These are phyloP conservation scores for Capsella bursapastoris DNA, from an alignment of 345 rosid species.

Conservation along the genomic window DNA sequence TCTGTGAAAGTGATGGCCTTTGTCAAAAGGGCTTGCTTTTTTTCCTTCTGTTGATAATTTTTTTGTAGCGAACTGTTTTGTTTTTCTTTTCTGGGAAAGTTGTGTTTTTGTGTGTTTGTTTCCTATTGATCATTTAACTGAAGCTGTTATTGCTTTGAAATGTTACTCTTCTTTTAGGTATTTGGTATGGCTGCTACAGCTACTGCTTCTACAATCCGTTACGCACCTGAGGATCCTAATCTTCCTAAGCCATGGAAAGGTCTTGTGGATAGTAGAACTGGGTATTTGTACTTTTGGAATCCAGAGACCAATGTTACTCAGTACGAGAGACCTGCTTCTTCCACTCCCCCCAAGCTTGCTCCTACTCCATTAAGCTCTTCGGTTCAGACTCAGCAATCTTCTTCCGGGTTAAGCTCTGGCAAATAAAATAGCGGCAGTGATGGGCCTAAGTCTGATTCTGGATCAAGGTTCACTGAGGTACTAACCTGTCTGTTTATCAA, in stretches of 20 bases:
- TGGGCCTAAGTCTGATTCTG: constrained; percentile 53
- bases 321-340: constrained; percentile 74
- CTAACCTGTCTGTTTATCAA: neutral
- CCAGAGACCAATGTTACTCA: constrained; percentile 96
- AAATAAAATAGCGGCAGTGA: constrained; percentile 54
- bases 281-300: constrained; percentile 96
- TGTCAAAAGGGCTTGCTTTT: neutral
- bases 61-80: neutral
- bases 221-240: constrained; percentile 91
- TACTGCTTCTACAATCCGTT: constrained; percentile 64
- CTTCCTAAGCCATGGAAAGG: constrained; percentile 99
- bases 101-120: neutral
- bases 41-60: neutral
- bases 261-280: constrained; percentile 89
- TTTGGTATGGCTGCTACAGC: constrained; percentile 74
- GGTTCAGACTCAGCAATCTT: constrained; percentile 62
- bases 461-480: constrained; percentile 64
- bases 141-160: neutral
- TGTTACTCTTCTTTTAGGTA: constrained; percentile 19
- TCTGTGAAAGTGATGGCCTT: neutral
- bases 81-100: neutral
- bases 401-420: constrained; percentile 50
- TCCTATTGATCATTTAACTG: neutral
- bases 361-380: constrained; percentile 60
- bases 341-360: constrained; percentile 47